phyloP scores from a whole-genome alignment of 2,329 filamentous ascomycete genomes.

The Cladosporium sphaerospermum region DNA sequence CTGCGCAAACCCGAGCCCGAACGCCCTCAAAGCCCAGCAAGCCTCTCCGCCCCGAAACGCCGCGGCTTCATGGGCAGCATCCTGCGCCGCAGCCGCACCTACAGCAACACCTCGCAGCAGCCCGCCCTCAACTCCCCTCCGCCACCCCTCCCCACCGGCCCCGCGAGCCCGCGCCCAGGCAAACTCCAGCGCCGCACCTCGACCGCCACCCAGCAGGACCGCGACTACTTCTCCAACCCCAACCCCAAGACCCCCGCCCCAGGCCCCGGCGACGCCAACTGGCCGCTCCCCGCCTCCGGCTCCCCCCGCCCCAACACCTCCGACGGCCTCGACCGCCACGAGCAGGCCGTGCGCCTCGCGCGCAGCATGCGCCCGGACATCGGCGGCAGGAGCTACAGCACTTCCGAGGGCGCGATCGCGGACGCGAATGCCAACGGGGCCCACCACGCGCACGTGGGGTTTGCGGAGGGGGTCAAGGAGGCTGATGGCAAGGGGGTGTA shows the following conservation, averaged over 20 bases:
- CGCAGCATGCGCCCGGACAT: slow-evolving; percentile 21
- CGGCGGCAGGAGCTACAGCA: slow-evolving; percentile 13
- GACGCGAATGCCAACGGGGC: not conserved
- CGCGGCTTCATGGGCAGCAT: slow-evolving; percentile 31
- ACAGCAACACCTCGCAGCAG: slow-evolving; percentile 21
- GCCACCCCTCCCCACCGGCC: slow-evolving; percentile 20
- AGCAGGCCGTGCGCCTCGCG: slow-evolving; percentile 20
- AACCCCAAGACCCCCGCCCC: not conserved
- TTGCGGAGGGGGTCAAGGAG: slow-evolving; percentile 6
- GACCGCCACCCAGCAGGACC: not conserved
- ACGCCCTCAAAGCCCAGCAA: not conserved
- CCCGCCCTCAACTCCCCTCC: slow-evolving; percentile 16
- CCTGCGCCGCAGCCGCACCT: slow-evolving; percentile 29
- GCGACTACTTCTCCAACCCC: slow-evolving; percentile 6
- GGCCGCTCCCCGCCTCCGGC: slow-evolving; percentile 41
- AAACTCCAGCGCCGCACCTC: slow-evolving; percentile 29
- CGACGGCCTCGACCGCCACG: slow-evolving; percentile 23
- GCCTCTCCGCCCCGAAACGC: slow-evolving; percentile 14
- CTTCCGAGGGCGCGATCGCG: slow-evolving; percentile 13
- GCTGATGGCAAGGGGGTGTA: slow-evolving; percentile 21
- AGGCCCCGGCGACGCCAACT: slow-evolving; percentile 25
- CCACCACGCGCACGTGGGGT: slow-evolving; percentile 7
- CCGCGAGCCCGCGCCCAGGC: slow-evolving; percentile 36
- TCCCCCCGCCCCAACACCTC: slow-evolving; percentile 26
- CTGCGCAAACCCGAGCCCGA: slow-evolving; percentile 26